phyloP scores from a whole-genome alignment of 1,139 yeast species.

The Nakaseomyces nivariensis region DNA sequence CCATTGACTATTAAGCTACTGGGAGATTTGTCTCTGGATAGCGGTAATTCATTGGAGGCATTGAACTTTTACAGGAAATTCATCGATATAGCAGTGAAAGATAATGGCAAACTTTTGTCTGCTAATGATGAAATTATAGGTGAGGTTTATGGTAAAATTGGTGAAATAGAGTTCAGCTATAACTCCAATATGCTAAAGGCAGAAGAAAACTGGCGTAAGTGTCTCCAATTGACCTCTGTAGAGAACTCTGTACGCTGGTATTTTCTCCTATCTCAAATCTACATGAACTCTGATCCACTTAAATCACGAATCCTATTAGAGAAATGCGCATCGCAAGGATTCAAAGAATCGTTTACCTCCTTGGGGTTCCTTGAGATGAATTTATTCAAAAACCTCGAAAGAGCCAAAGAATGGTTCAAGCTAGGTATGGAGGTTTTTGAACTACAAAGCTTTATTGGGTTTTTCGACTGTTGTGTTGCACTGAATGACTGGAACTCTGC shows the following conservation, averaged over 20 bases:
- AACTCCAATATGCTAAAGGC: constrained; percentile 42
- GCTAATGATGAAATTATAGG: constrained; percentile 37
- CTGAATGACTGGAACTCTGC: not conserved
- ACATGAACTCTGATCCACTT: constrained; percentile 45
- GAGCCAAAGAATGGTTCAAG: constrained; percentile 76
- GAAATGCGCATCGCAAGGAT: constrained; percentile 65
- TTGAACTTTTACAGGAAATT: constrained; percentile 53
- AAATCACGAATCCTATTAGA: constrained; percentile 63
- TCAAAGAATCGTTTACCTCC: constrained; percentile 63
- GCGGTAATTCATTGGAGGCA: constrained; percentile 41
- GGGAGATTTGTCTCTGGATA: constrained; percentile 57
- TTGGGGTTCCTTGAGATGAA: constrained; percentile 73
- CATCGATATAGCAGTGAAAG: constrained; percentile 26
- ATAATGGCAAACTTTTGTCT: constrained; percentile 43
- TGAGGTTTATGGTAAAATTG: constrained; percentile 66
- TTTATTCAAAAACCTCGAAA: constrained; percentile 42
- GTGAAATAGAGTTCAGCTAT: constrained; percentile 49
- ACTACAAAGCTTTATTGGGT: constrained; percentile 57
- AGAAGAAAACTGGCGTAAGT: constrained; percentile 47
- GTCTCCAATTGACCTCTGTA: constrained; percentile 49
- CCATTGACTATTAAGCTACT: constrained; percentile 64
- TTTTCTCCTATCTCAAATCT: constrained; percentile 65
- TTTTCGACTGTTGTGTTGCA: constrained; percentile 43
- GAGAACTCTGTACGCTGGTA: constrained; percentile 60
- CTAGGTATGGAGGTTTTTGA: constrained; percentile 62